Percentiles rank a stretch among this genome's conserved stretches.
These are phyloP conservation scores for Citrullus amarus DNA, from an alignment of 306 rosid species.

Conservation along the genomic window DNA sequence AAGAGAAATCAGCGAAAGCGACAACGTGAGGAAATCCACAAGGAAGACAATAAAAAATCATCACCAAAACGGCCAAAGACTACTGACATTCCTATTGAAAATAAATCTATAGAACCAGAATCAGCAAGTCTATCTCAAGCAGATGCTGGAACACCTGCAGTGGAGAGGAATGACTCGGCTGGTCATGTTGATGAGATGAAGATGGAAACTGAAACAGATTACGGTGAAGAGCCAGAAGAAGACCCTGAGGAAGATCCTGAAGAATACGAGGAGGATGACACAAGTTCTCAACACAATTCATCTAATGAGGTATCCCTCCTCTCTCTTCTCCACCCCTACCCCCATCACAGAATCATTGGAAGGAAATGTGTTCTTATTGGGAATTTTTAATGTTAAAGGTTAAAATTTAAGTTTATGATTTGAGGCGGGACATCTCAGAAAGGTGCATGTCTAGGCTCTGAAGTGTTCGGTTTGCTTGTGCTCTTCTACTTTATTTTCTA, in stretches of 20 bases:
- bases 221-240: slow-evolving; percentile 48
- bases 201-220: slow-evolving; percentile 54
- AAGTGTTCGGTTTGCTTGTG: background rate
- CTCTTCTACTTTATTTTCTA: background rate
- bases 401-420: background rate
- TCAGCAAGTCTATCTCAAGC: slow-evolving; percentile 16
- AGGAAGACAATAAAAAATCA: slow-evolving; percentile 25
- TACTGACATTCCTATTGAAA: slow-evolving; percentile 38
- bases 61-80: slow-evolving; percentile 49
- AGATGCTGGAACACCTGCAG: slow-evolving; percentile 31
- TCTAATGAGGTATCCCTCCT: slow-evolving; percentile 19
- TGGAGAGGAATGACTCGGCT: slow-evolving; percentile 25
- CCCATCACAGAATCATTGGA: background rate
- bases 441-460: background rate
- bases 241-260: slow-evolving; percentile 76
- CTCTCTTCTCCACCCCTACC: background rate
- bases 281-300: slow-evolving; percentile 31
- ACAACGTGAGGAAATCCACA: slow-evolving; percentile 55
- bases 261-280: slow-evolving; percentile 65
- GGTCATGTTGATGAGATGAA: slow-evolving; percentile 37
- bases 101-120: slow-evolving; percentile 28
- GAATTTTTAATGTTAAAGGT: background rate
- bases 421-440: background rate
- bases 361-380: background rate
- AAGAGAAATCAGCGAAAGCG: slow-evolving; percentile 78